Percentiles rank a stretch among this genome's conserved stretches.
These are phyloP conservation scores for Endocarpon pusillum DNA, from an alignment of 495 filamentous ascomycete species.

Conservation along the genomic window DNA sequence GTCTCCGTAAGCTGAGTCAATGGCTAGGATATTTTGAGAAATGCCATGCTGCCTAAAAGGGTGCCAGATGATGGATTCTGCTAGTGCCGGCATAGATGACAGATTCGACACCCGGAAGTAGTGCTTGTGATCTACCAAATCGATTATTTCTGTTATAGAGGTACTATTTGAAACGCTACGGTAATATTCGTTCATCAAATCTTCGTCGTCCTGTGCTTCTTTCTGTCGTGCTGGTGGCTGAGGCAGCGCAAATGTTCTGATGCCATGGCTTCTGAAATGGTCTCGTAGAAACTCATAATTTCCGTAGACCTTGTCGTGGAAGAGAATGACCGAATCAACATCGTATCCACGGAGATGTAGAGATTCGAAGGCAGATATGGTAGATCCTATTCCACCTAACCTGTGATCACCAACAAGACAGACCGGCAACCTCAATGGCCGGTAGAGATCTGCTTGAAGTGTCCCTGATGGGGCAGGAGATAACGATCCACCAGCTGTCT, in stretches of 20 bases:
- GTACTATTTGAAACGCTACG: constrained; percentile 15
- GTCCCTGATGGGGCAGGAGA: constrained; percentile 57
- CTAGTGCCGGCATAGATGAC: constrained; percentile 37
- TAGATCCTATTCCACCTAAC: constrained; percentile 56
- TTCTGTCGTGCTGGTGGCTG: constrained; percentile 31
- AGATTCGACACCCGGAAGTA: constrained; percentile 32
- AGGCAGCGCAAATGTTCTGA: constrained; percentile 34
- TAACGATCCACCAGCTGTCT: constrained; percentile 63
- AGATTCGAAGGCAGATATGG: constrained; percentile 61
- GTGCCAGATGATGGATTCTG: constrained; percentile 52
- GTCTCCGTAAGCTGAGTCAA: constrained; percentile 62
- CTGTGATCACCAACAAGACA: constrained; percentile 52
- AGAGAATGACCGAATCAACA: constrained; percentile 44
- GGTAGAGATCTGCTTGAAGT: constrained; percentile 58
- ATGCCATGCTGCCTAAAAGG: constrained; percentile 61
- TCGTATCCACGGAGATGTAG: constrained; percentile 58
- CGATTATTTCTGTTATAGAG: constrained; percentile 23
- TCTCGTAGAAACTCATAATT: constrained; percentile 45
- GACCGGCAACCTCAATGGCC: constrained; percentile 51
- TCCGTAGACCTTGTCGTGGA: constrained; percentile 40
- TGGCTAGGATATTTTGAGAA: constrained; percentile 41
- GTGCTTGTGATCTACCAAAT: constrained; percentile 32
- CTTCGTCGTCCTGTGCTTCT: constrained; percentile 22
- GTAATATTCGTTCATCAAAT: constrained; percentile 45
- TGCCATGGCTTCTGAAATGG: constrained; percentile 42